Evolutionary conservation across 2,329 filamentous ascomycete species (phyloP).

Genomic region (Parascedosporium putredinis): DNA sequence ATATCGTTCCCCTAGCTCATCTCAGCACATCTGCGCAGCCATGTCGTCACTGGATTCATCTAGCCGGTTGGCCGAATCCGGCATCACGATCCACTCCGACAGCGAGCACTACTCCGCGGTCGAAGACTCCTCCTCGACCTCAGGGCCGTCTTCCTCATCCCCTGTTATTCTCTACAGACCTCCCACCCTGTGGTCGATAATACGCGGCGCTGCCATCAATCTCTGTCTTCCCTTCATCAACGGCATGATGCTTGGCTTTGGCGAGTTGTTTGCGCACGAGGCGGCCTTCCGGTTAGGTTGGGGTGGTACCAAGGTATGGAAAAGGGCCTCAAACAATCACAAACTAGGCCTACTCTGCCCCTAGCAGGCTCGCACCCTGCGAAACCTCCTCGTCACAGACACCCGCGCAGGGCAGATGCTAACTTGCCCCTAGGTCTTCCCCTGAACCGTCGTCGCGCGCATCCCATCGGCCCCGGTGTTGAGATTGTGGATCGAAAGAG

Average conservation of each 20-base stretch:
- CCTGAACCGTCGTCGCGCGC: constrained; percentile 46
- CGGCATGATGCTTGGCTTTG: constrained; percentile 95
- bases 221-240: constrained; percentile 93
- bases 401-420: not conserved
- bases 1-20: too few relatives aligned
- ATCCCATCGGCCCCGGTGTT: constrained; percentile 70
- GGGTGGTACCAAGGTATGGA: constrained; percentile 78
- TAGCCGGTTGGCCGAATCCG: constrained; percentile 57
- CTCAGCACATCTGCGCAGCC: too few relatives aligned
- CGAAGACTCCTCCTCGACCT: constrained; percentile 49
- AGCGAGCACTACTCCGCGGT: constrained; percentile 73
- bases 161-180: constrained; percentile 80
- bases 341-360: too few relatives aligned
- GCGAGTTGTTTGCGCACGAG: constrained; percentile 93
- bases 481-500: constrained; percentile 62
- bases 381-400: too few relatives aligned
- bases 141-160: constrained; percentile 51
- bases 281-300: constrained; percentile 87
- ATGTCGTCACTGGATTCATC: constrained; percentile 18
- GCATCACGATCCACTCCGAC: constrained; percentile 65
- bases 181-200: constrained; percentile 73
- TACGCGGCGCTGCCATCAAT: constrained; percentile 89
- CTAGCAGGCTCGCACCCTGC: too few relatives aligned
- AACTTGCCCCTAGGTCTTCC: constrained; percentile 38
- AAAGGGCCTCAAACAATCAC: constrained; percentile 11